phyloP scores from a whole-genome alignment of 164 flowering plant genomes.

The Chimonanthus salicifolius region DNA sequence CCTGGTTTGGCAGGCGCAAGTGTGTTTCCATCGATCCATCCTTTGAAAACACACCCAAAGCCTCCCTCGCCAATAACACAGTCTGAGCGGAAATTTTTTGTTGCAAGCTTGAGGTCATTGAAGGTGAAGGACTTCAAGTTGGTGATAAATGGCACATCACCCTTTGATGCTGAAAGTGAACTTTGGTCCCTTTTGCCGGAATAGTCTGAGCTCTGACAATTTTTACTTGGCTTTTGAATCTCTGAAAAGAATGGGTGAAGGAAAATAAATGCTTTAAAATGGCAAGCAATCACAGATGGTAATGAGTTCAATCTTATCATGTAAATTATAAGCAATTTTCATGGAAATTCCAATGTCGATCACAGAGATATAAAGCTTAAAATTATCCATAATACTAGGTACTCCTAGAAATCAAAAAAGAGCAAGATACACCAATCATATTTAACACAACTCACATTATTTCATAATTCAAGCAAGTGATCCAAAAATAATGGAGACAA shows the following conservation, averaged over 20 bases:
- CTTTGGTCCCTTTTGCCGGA: constrained; percentile 8
- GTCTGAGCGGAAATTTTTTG: constrained; percentile 63
- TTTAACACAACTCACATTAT: too few species aligned
- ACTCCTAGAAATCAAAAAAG: too few species aligned
- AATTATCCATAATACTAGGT: too few species aligned
- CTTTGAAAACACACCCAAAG: constrained; percentile 82
- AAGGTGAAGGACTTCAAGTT: constrained; percentile 56
- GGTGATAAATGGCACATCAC: constrained; percentile 18
- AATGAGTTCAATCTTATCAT: too few species aligned
- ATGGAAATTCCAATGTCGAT: too few species aligned
- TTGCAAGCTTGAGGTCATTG: constrained; percentile 65
- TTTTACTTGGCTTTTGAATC: constrained; percentile 12
- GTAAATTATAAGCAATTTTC: too few species aligned
- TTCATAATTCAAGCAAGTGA: too few species aligned
- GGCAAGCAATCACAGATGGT: background rate
- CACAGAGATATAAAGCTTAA: too few species aligned
- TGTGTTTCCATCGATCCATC: constrained; percentile 52
- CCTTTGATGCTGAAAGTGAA: constrained; percentile 13
- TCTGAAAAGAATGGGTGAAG: constrained; percentile 17
- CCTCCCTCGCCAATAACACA: constrained; percentile 86
- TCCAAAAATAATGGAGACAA: too few species aligned
- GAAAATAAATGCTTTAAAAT: background rate
- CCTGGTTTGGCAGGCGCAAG: constrained; percentile 32
- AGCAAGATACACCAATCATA: too few species aligned
- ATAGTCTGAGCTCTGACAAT: constrained; percentile 8